Base-by-base conservation (phyloP, 2,329 filamentous ascomycete genomes). In the Penicillium sp. region DNA sequence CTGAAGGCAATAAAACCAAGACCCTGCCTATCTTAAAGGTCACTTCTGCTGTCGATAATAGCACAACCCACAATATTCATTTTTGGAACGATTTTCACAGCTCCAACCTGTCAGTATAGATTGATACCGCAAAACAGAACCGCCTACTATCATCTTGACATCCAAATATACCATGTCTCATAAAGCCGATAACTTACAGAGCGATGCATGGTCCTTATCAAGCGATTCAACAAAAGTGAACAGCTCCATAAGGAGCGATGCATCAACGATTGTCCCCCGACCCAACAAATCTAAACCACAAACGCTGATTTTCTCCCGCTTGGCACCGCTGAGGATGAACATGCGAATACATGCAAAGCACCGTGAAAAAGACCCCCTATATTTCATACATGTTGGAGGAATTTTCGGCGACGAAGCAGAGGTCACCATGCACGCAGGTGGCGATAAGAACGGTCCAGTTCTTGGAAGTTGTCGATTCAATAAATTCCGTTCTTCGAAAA, bases 401-500 rank as follows among this genome's bases (percentile, higher is more conserved):
- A 45, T 55, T 24, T 28, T 48, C 14, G 37, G 44, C 16, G 36
- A 53, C 13, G 3, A 46, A 23, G 37, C 49, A 11, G 24, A 39
- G 6, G 18, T 52, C 5, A 29, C 49, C 16, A 31, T 52, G 33
- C 23, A 52, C 21, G 3, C 23, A 8, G 42, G 33, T 7, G 18
- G 3, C 9, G 11, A 45, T 18, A 52, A 46, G 31, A 36, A 40
- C n/a, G 28, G 44, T 3, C 31, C n/a, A 5, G 11, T 31, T 11
- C 26, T 52, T 5, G 49, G 49, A 14, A 31, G 2, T 2, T 52
- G 49, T 26, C n/a, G 28, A 6, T 52, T 52, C 24, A 52, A 52
- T 21, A 52, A 52, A 31, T 52, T 52, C 16, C 49, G 23, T 6
- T 23, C 31, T 9, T 23, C 40, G 13, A 43, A 46, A 4, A 46